Evolutionary conservation across 441 rosid species (phyloP), one percentile per base, ranked within the genome.

Genomic region (Gossypium schwendimanii): DNA sequence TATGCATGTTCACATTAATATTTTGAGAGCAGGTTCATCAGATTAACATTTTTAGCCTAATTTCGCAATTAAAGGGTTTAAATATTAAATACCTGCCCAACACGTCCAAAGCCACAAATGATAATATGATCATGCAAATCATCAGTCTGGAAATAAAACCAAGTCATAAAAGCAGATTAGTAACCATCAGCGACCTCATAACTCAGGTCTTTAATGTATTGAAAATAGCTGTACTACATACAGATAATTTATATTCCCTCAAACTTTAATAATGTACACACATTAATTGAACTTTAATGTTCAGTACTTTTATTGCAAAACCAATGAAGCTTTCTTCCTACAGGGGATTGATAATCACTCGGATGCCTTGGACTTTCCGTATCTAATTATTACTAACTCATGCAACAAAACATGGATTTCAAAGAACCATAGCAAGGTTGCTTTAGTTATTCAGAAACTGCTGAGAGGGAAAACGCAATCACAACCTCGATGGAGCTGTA

Each of bases 51-150:
- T 50, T 67, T 18, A 74, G 63, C 52, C 49, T 52, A 71, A 63
- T 69, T 41, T 67, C 28, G 52, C 72, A 61, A 73, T 33, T 55
- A 17, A 36, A 64, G 36, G 60, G 9, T n/a, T 49, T 57, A 71
- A 28, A 66, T 12, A 53, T 78, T 81, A 61, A 72, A 68, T 58
- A 92, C 99, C 98, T 94, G 98, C 70, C 99, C 99, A 81, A 90
- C 95, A 71, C 99, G 98, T 78, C 99, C 98, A 78, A 91, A 95
- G 81, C 99, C 99, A 73, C 99, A 95, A 31, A 95, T 80, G 75
- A 95, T 91, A 68, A 95, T 95, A 78, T 95, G 99, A 80, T 83
- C 98, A 80, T 91, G 98, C 85, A 95, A 85, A 83, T 95, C 99
- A 86, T 95, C 99, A 0, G 99, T 95, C 99, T 92, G 89, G 54